Base-by-base conservation (phyloP, 78 protist species). In the Acrasis kona region DNA sequence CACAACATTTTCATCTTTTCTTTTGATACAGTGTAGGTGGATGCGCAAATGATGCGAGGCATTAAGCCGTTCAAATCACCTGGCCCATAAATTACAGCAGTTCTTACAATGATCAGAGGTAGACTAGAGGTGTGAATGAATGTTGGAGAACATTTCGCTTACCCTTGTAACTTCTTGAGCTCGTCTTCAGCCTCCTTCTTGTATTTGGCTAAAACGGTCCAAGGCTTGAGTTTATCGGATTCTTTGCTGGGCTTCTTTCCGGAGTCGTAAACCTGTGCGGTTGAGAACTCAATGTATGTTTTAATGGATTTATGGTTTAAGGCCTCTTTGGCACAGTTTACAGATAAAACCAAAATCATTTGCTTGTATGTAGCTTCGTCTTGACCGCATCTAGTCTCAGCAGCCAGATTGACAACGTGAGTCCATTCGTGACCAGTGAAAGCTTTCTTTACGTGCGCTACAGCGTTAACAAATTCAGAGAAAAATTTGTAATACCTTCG, bases 1-100 rank as follows among this genome's bases (percentile, higher is more conserved):
- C 95, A 93, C 19, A 93, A 83, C 68, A 95, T 70, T 78, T 93
- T 76, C 97, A 93, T 93, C 71, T 72, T 77, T 74, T 95, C 96
- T 72, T 27, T 77, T n/a, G 86, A 32, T 12, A 58, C 36, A 78
- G 89, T 78, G 88, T 96, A 96, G 50, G 89, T 91, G 9, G 97
- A 95, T 50, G 89, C 99, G 34, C 88, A 77, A 38, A 92, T 84
- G 31, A 94, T 35, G 50, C 98, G 84, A 31, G 97, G 96, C 37
- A 90, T 87, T 73, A 96, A n/a, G 32, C 98, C 97, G 29, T 38
- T 3, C 28, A 41, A 5, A 77, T 96, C 98, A 31, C 92, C 94
- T 37, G 92, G 89, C 39, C 98, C 98, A 69, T 96, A 96, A 0
- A 93, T 93, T 38, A 83, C 77, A 32, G 98, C 88, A 32, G 97